Evolutionary conservation across 306 rosid species (phyloP), one percentile per base, ranked within the genome.

Genomic region (Prinsepia uniflora): DNA sequence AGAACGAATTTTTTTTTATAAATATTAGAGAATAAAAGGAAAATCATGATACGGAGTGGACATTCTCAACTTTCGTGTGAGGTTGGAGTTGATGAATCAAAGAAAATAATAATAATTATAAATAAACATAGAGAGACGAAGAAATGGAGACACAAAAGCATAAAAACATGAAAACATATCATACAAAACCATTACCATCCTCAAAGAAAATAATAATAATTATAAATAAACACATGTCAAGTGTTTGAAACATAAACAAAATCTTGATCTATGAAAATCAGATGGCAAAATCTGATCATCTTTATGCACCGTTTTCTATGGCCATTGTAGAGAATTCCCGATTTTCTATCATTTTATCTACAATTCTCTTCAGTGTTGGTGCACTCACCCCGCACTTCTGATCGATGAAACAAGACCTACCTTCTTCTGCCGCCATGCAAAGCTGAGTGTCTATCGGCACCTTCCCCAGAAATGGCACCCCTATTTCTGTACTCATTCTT

Each of bases 371-470:
- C 76, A 90, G 72, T 15, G 96, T 95, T 40, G 95, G 79, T 48
- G 97, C 96, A 68, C 96, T 84, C 41, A 68, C 81, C 61, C 81
- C 83, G 56, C 92, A 78, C 44, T 71, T 81, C 61, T 86, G 85
- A 70, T 84, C 90, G 71, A 50, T 66, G 75, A 90, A 94, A 76
- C 98, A 94, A 45, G 98, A 94, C 60, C 87, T 80, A 40, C 97
- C 98, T 76, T 86, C 96, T 79, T 94, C 98, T 5, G 98, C 92
- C 10, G 91, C 98, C 87, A 89, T 94, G 65, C 98, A 86, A 58
- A 91, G 96, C 84, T 77, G 80, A 13, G 98, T 97, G 52, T 94
- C 98, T 78, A 94, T 69, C 11, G 98, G 98, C 69, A 94, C 92
- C 79, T 84, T 87, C 64, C 98, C 98, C 34, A 94, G 84, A 84